Percentiles rank a stretch among this genome's conserved stretches.
phyloP scores from a whole-genome alignment of 1,284 basidiomycete species.

The Cryptococcus jaspeensis region DNA sequence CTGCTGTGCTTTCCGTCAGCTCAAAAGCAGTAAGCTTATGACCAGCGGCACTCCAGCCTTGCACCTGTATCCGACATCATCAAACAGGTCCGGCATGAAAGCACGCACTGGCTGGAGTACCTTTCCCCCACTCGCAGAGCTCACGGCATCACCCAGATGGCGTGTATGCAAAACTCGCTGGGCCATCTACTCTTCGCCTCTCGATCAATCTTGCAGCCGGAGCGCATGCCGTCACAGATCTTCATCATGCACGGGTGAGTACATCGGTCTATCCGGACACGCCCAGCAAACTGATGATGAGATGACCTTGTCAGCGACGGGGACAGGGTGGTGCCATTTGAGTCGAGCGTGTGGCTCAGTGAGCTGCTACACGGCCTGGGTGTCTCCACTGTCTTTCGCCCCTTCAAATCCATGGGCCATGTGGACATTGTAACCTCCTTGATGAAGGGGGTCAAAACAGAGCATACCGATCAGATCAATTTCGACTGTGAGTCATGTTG shows the following conservation, averaged over 20 bases:
- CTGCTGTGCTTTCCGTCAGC: not conserved
- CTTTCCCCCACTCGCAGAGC: conserved; percentile 45
- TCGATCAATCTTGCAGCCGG: conserved; percentile 45
- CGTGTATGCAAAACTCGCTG: conserved; percentile 50
- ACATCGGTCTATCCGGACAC: not conserved
- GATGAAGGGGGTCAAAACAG: conserved; percentile 34
- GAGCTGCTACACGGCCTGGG: conserved; percentile 51
- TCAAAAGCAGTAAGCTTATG: not conserved
- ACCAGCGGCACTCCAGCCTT: conserved; percentile 15
- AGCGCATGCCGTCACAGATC: conserved; percentile 44
- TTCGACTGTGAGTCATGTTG: conserved; percentile 24
- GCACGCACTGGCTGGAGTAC: conserved; percentile 47
- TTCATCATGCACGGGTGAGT: conserved; percentile 50
- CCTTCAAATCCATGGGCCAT: conserved; percentile 47
- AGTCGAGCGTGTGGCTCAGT: conserved; percentile 47
- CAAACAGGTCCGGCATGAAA: conserved; percentile 47
- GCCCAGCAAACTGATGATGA: not conserved
- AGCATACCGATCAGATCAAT: conserved; percentile 18
- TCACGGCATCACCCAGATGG: conserved; percentile 47
- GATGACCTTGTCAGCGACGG: conserved; percentile 20
- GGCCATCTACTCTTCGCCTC: conserved; percentile 51
- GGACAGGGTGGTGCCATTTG: conserved; percentile 45
- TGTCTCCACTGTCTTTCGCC: conserved; percentile 43
- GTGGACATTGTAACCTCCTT: conserved; percentile 42
- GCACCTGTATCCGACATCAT: conserved; percentile 51